Base-by-base conservation (phyloP, 2,329 filamentous ascomycete genomes). In the Dothideomycetes sp. region DNA sequence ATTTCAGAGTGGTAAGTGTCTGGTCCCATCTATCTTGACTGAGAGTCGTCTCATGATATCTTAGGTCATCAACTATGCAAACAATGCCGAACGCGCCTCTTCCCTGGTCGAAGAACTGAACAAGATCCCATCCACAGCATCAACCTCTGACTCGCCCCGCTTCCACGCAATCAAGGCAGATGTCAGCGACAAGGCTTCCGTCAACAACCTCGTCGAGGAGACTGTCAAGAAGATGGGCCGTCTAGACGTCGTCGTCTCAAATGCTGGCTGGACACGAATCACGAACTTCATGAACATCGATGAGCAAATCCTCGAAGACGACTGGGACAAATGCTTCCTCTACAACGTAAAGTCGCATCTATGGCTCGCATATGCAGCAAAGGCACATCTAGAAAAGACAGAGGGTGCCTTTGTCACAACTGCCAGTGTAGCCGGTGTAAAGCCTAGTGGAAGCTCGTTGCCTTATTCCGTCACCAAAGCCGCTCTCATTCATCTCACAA, bases 371-470 rank as follows among this genome's bases (percentile, higher is more conserved):
- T 69, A 75, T 41, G 72, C 73, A 1, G 66, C 69, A 2, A 69
- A 66, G 46, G 55, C 61, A 35, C 57, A 75, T 33, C 64, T 79
- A 15, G 76, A 79, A 3, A 64, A 69, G 43, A 62, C 62, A 0
- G 69, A 77, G 42, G 77, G 77, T 1, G 63, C 64, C 0, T 82
- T 84, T 47, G 69, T 83, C 46, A 75, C 70, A 1, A 81, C 78
- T 0, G 75, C 79, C 0, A 77, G 71, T 33, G 51, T 81, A 17
- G 79, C 79, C 0, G 79, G 78, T 1, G 71, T 83, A 2, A 75
- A 70, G 49, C 70, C 74, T 0, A 74, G 69, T 43, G 79, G 79
- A 1, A 81, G 75, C 45, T 72, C 71, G 2, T 53, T 81, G 40
- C 51, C 58, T 2, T 61, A 61, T 40, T 45, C 58, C 3, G 58